These are phyloP conservation scores for Aspergillus uvarum DNA, from an alignment of 2,329 filamentous ascomycete genomes.

Conservation along the genomic window DNA sequence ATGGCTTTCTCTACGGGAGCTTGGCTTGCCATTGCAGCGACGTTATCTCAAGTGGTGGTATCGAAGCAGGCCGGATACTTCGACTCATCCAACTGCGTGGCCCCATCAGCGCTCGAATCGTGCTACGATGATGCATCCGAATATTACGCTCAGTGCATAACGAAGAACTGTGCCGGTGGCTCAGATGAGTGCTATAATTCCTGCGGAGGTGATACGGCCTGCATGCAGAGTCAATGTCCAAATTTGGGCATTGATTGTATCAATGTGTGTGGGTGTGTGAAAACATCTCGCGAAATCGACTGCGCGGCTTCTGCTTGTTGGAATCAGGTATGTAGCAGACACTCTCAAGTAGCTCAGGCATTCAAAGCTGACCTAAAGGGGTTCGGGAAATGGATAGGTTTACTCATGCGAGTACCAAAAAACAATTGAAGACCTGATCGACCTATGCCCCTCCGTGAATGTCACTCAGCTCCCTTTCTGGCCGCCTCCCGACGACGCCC, in stretches of 20 bases:
- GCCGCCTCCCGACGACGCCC: constrained; percentile 17
- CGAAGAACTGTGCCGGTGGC: constrained; percentile 14
- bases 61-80: constrained; percentile 11
- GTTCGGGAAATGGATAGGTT: too few relatives aligned
- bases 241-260: constrained; percentile 13
- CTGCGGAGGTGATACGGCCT: too few relatives aligned
- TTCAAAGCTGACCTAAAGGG: too few relatives aligned
- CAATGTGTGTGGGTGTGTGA: constrained; percentile 17
- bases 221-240: too few relatives aligned
- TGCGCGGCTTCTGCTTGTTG: constrained; percentile 18
- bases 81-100: constrained; percentile 13
- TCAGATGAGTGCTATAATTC: not conserved
- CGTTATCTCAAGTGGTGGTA: too few relatives aligned
- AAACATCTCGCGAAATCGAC: constrained; percentile 8
- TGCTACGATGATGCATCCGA: constrained; percentile 13
- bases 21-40: too few relatives aligned
- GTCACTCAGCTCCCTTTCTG: constrained; percentile 17
- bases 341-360: too few relatives aligned
- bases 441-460: constrained; percentile 7
- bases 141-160: constrained; percentile 15
- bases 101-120: constrained; percentile 10
- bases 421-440: constrained; percentile 2
- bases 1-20: too few relatives aligned
- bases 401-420: too few relatives aligned
- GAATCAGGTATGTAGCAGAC: constrained; percentile 16